phyloP scores from a whole-genome alignment of 768 basidiomycete species.

The Collybiopsis confluens region DNA sequence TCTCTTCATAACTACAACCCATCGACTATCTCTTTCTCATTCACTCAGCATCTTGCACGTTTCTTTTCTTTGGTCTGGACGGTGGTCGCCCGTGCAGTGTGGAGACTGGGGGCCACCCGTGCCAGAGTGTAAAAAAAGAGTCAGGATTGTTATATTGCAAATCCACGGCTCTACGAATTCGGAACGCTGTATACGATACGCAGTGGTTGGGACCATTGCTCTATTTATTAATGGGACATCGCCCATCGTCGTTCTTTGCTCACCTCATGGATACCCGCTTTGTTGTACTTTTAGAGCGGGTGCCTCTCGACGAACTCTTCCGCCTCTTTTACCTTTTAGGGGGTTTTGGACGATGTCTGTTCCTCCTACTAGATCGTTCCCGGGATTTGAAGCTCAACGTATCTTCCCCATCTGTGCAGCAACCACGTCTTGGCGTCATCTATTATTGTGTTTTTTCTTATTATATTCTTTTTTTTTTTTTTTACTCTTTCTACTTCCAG shows the following conservation, averaged over 20 bases:
- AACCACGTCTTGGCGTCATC: background rate
- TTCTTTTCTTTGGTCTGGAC: conserved; percentile 6
- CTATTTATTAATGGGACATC: conserved; percentile 1
- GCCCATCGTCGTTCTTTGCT: background rate
- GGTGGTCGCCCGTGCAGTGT: background rate
- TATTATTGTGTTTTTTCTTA: conserved; percentile 5
- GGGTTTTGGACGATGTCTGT: background rate
- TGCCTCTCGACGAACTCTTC: background rate
- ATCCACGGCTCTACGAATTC: conserved; percentile 1
- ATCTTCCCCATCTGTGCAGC: conserved; percentile 3
- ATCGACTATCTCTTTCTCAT: background rate
- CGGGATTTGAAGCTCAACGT: conserved; percentile 3
- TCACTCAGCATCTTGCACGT: conserved; percentile 5
- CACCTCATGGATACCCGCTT: background rate
- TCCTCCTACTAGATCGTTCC: background rate
- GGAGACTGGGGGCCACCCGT: background rate
- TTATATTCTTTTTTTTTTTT: conserved; percentile 11
- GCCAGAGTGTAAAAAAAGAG: conserved; percentile 7
- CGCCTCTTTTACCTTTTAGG: background rate
- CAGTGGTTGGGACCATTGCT: conserved; percentile 6
- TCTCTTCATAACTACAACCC: background rate
- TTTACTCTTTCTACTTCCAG: background rate
- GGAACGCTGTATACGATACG: conserved; percentile 9
- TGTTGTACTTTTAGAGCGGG: background rate
- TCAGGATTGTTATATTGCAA: background rate